Percentiles rank a stretch among this genome's conserved stretches.
phyloP scores from a whole-genome alignment of 106 monocot species.

The Dioscorea dumetorum region DNA sequence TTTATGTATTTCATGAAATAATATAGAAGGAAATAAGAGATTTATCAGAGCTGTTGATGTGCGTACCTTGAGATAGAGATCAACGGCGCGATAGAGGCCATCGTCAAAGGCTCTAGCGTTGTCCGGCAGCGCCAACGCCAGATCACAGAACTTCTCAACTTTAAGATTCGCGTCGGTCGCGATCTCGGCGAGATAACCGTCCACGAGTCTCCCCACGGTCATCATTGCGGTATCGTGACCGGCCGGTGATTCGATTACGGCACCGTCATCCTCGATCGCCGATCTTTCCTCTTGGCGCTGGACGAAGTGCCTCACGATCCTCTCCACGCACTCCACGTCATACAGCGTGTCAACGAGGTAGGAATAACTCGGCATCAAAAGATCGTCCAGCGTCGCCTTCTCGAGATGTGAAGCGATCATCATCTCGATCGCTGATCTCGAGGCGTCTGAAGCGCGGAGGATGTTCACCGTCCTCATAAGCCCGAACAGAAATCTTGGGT shows the following conservation, averaged over 20 bases:
- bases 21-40: too few relatives aligned
- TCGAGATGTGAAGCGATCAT: slow-evolving; percentile 43
- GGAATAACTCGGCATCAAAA: slow-evolving; percentile 35
- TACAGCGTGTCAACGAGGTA: slow-evolving; percentile 30
- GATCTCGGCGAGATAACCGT: slow-evolving; percentile 58
- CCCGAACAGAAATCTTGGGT: slow-evolving; percentile 40
- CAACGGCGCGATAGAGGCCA: slow-evolving; percentile 49
- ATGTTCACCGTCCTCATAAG: slow-evolving; percentile 30
- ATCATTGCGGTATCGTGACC: slow-evolving; percentile 29
- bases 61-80: slow-evolving; percentile 52
- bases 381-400: slow-evolving; percentile 48
- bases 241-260: slow-evolving; percentile 26
- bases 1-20: too few relatives aligned
- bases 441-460: slow-evolving; percentile 29
- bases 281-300: slow-evolving; percentile 21
- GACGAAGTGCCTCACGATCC: slow-evolving; percentile 42
- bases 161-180: slow-evolving; percentile 47
- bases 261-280: slow-evolving; percentile 21
- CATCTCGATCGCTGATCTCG: slow-evolving; percentile 43
- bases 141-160: slow-evolving; percentile 31
- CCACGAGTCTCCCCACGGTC: slow-evolving; percentile 41
- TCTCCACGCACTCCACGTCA: slow-evolving; percentile 44
- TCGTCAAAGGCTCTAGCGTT: slow-evolving; percentile 38
- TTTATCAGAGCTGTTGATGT: too few relatives aligned
- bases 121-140: slow-evolving; percentile 36